Conservation (phyloP, 768 basidiomycete species). For the Boletus coccyginus region DNA sequence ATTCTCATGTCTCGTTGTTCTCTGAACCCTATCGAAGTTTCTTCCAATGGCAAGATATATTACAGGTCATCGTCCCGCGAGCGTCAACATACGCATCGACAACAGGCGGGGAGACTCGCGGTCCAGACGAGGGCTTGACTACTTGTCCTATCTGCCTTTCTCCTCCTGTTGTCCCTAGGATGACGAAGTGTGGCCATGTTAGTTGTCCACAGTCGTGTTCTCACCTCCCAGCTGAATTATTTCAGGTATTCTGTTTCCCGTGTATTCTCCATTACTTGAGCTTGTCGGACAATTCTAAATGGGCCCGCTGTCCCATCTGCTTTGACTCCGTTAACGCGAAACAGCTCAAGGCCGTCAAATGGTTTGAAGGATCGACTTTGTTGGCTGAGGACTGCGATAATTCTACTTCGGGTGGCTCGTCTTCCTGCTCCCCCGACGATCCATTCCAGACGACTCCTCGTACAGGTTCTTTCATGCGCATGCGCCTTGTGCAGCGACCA, state of each 20-base stretch:
- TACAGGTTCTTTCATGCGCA: slow-evolving; percentile 61
- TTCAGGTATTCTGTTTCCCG: slow-evolving; percentile 89
- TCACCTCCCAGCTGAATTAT: slow-evolving; percentile 15
- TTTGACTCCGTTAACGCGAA: slow-evolving; percentile 88
- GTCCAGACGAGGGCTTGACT: slow-evolving; percentile 58
- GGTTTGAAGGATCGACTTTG: slow-evolving; percentile 59
- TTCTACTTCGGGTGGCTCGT: slow-evolving; percentile 36
- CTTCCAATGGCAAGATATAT: slow-evolving; percentile 94
- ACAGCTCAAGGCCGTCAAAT: slow-evolving; percentile 92
- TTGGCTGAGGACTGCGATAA: slow-evolving; percentile 30
- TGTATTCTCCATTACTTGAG: slow-evolving; percentile 91
- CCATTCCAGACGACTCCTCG: slow-evolving; percentile 41
- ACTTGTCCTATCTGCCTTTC: slow-evolving; percentile 96
- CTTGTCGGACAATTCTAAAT: slow-evolving; percentile 77
- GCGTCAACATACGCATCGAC: slow-evolving; percentile 72
- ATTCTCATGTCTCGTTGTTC: neutral
- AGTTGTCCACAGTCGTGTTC: slow-evolving; percentile 34
- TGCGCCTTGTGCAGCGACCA: slow-evolving; percentile 91
- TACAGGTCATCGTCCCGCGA: slow-evolving; percentile 91
- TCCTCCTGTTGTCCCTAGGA: slow-evolving; percentile 82
- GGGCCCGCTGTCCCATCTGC: slow-evolving; percentile 94
- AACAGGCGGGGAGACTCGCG: slow-evolving; percentile 41
- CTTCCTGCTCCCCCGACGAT: slow-evolving; percentile 41
- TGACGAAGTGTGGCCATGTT: slow-evolving; percentile 98
- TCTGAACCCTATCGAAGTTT: slow-evolving; percentile 49